Evolutionary conservation across 1,284 basidiomycete species (phyloP).

Genomic region (Sanghuangporus baumii): DNA sequence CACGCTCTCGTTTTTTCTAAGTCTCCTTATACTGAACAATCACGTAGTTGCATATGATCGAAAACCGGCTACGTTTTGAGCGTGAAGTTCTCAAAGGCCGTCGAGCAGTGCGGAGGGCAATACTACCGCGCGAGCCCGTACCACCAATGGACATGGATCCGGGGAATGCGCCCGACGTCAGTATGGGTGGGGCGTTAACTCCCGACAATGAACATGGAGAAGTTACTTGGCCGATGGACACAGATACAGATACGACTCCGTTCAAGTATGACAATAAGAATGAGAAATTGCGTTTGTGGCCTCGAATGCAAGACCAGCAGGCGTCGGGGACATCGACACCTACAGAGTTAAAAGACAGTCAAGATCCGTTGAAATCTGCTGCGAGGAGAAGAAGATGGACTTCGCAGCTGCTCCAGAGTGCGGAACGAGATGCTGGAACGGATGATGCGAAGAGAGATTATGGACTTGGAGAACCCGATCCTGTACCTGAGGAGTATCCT

Average conservation of each 20-base stretch:
- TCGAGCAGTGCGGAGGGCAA: constrained; percentile 57
- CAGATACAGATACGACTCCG: constrained; percentile 30
- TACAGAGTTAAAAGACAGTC: constrained; percentile 23
- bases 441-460: constrained; percentile 6
- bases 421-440: constrained; percentile 16
- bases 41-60: constrained; percentile 80
- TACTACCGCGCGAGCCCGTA: constrained; percentile 29
- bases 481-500: constrained; percentile 14
- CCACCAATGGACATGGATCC: constrained; percentile 12
- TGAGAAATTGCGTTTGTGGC: constrained; percentile 6
- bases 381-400: constrained; percentile 42
- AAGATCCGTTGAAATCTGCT: constrained; percentile 36
- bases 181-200: constrained; percentile 8
- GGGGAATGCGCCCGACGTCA: constrained; percentile 13
- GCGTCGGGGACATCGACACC: constrained; percentile 27
- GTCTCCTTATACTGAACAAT: not conserved
- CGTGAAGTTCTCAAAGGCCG: constrained; percentile 81
- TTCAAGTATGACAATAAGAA: constrained; percentile 30
- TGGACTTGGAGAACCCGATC: constrained; percentile 18
- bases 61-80: constrained; percentile 77
- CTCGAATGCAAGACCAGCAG: constrained; percentile 2
- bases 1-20: constrained; percentile 30
- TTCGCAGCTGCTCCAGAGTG: constrained; percentile 35
- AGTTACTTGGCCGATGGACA: constrained; percentile 7
- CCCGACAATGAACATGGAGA: not conserved